A percentile compares a stretch with the other conserved stretches of the same genome.
Evolutionary conservation across 257 asterid genomes (phyloP).

Genomic region (Galeopsis tetrahit): DNA sequence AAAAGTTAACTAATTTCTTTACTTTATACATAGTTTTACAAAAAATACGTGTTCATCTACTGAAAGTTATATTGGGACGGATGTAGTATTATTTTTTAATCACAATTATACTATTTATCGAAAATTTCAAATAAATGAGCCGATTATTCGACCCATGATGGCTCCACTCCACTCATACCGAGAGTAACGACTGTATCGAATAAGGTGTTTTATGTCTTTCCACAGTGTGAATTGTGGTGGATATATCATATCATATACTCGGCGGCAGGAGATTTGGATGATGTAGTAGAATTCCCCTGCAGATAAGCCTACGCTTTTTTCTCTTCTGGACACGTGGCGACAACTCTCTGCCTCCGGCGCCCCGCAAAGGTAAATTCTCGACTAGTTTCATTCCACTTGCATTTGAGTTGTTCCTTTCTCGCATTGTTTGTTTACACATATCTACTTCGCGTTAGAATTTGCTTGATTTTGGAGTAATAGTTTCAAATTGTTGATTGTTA

Average conservation of each 20-base stretch:
- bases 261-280: conserved; percentile 38
- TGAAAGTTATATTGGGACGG: too few relatives aligned
- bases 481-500: conserved; percentile 7
- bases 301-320: conserved; percentile 36
- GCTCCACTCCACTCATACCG: too few relatives aligned
- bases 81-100: too few relatives aligned
- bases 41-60: too few relatives aligned
- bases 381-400: not conserved
- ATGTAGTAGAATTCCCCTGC: conserved; percentile 39
- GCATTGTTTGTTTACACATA: not conserved
- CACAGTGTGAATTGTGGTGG: conserved; percentile 23
- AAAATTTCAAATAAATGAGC: too few relatives aligned
- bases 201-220: conserved; percentile 41
- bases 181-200: too few relatives aligned
- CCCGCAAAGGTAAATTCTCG: not conserved
- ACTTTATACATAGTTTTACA: too few relatives aligned
- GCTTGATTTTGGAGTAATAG: not conserved
- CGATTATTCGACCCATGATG: too few relatives aligned
- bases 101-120: too few relatives aligned
- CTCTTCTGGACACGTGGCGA: conserved; percentile 38
- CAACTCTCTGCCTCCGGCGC: conserved; percentile 31
- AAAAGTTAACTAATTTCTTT: too few relatives aligned
- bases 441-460: not conserved
- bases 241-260: not conserved
- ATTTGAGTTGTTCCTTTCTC: not conserved